phyloP scores from a whole-genome alignment of 2,329 filamentous ascomycete genomes.

The Fusarium albosuccineum region DNA sequence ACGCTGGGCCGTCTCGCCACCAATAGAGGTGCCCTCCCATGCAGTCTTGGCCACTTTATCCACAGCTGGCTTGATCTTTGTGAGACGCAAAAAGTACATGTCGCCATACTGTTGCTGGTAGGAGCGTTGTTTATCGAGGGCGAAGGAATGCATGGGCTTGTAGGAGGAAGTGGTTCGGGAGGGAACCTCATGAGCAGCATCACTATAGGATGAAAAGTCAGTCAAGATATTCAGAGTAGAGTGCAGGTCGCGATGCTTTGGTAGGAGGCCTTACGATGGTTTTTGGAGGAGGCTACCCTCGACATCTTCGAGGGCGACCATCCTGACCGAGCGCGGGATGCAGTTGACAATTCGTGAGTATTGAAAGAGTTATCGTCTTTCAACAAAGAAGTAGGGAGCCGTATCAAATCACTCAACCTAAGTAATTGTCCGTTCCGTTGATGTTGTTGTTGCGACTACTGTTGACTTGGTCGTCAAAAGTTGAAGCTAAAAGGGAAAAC shows the following conservation, averaged over 20 bases:
- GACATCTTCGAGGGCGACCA: conserved; percentile 53
- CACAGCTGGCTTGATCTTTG: conserved; percentile 86
- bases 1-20: conserved; percentile 77
- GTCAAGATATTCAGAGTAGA: neutral
- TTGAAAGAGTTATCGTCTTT: no score
- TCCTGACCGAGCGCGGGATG: conserved; percentile 30
- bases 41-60: conserved; percentile 79
- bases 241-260: neutral
- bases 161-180: conserved; percentile 73
- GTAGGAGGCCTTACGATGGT: conserved; percentile 47
- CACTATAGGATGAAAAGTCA: conserved; percentile 36
- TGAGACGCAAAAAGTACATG: conserved; percentile 94
- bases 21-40: conserved; percentile 85
- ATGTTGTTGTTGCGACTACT: conserved; percentile 1
- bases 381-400: no score
- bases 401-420: no score
- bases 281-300: conserved; percentile 51
- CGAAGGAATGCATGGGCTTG: conserved; percentile 80
- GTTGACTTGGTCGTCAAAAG: conserved; percentile 8
- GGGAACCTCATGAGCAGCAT: conserved; percentile 55
- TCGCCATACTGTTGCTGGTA: conserved; percentile 98
- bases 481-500: conserved; percentile 27
- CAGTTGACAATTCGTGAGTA: neutral
- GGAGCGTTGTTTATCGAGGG: conserved; percentile 76
- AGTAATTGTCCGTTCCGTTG: neutral